Percentiles rank a stretch among this genome's conserved stretches.
Evolutionary conservation across 1,284 basidiomycete genomes (phyloP).

Genomic region (Ceraceosorus guamensis): DNA sequence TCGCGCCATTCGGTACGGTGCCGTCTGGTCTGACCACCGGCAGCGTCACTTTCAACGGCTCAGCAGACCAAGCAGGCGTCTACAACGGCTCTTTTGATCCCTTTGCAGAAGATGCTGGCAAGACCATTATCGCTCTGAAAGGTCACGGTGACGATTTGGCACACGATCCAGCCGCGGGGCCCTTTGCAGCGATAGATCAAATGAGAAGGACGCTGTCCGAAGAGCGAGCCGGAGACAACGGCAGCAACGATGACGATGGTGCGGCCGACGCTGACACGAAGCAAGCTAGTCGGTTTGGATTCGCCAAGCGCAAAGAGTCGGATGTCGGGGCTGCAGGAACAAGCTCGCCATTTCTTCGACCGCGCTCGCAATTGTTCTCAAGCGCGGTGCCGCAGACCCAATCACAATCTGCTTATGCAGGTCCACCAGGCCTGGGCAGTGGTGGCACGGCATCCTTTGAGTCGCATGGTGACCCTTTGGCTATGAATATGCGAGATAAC

Average conservation of each 20-base stretch:
- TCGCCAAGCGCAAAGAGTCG: conserved; percentile 37
- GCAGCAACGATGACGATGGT: conserved; percentile 14
- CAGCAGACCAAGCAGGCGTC: background rate
- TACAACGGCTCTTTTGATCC: conserved; percentile 46
- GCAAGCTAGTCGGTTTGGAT: conserved; percentile 35
- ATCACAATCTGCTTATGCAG: conserved; percentile 6
- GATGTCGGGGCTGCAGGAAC: conserved; percentile 7
- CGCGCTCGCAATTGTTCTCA: conserved; percentile 6
- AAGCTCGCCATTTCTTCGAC: conserved; percentile 6
- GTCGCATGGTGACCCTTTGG: background rate
- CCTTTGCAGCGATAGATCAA: conserved; percentile 31
- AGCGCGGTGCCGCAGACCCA: conserved; percentile 18
- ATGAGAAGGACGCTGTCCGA: conserved; percentile 28
- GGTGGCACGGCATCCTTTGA: too few species aligned
- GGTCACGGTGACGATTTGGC: background rate
- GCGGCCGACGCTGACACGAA: conserved; percentile 9
- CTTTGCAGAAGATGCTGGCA: conserved; percentile 34
- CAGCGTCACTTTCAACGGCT: conserved; percentile 1
- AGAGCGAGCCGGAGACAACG: conserved; percentile 10
- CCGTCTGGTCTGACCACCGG: background rate
- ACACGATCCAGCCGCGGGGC: background rate
- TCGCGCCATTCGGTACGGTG: background rate
- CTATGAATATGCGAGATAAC: conserved; percentile 12
- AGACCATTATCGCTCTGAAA: conserved; percentile 13
- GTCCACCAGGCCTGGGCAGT: too few species aligned